Evolutionary conservation across 768 basidiomycete genomes (phyloP), one percentile per base, ranked within the genome.

Genomic region (Nidularia pulvinata): DNA sequence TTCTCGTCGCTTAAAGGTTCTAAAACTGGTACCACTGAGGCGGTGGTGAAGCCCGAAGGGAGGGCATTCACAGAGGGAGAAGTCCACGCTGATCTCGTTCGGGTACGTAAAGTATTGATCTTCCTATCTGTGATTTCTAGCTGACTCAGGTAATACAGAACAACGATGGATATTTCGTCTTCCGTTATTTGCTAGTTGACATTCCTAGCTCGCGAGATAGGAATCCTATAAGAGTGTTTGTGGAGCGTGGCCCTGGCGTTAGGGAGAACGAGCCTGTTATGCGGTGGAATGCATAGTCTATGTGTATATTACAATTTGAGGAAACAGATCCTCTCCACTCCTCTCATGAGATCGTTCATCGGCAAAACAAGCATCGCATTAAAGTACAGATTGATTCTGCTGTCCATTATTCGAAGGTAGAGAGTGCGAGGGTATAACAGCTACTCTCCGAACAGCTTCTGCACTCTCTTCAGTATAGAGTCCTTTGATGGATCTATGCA

Each of bases 381-480:
- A n/a, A n/a, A n/a, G n/a, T n/a, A n/a, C n/a, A n/a, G n/a, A n/a
- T n/a, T 39, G 7, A 39, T 39, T 9, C 37, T 9, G 7, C 7
- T 39, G 37, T 39, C 37, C 37, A 39, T 39, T 39, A n/a, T 39
- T n/a, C 37, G 37, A 50, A 50, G 11, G n/a, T n/a, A n/a, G 7
- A 13, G 50, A 51, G 45, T 52, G 37, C 46, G 49, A 44, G n/a
- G 55, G 48, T 51, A 51, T 57, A 49, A 53, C 54, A 32, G 60
- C 74, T 80, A 93, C 75, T 98, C 96, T 64, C 95, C 96, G 62
- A 94, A 90, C 32, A 98, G 80, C 72, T 93, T 99, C 81, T 96
- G 94, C 13, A 99, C 96, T 50, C 95, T 86, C 71, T 95, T 98
- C 64, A 98, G 79, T 33, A 98, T 84, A 1, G 94, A 97, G 66